Conservation (phyloP, 768 basidiomycete species). For the Lentinula sp. region DNA sequence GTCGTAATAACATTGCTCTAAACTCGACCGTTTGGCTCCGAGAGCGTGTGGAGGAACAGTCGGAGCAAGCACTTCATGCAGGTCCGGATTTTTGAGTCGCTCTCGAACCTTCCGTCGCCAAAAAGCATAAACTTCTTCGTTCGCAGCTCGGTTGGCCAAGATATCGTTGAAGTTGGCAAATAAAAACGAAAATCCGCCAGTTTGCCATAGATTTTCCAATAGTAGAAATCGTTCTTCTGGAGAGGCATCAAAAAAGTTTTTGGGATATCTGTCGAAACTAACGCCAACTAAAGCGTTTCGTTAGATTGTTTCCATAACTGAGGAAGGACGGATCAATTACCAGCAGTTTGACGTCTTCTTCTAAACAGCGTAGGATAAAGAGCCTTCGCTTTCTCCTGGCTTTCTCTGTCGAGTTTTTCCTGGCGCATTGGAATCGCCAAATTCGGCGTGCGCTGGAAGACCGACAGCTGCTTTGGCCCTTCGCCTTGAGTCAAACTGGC, state of each 20-base stretch:
- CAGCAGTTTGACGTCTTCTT: conserved; percentile 16
- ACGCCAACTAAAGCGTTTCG: conserved; percentile 7
- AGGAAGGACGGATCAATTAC: not conserved
- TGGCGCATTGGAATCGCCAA: conserved; percentile 17
- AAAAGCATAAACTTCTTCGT: conserved; percentile 18
- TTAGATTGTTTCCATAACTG: not conserved
- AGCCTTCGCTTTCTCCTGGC: conserved; percentile 13
- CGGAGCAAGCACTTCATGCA: conserved; percentile 20
- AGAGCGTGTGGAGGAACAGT: conserved; percentile 16
- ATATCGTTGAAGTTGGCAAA: conserved; percentile 14
- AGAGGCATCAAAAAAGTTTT: conserved; percentile 11
- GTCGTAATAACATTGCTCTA: conserved; percentile 17
- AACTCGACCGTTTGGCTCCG: conserved; percentile 16
- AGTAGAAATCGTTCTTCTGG: conserved; percentile 17
- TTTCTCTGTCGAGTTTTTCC: conserved; percentile 8
- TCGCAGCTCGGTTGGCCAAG: conserved; percentile 12
- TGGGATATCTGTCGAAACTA: conserved; percentile 8
- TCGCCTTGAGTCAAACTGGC: conserved; percentile 12
- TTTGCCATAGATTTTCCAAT: conserved; percentile 17
- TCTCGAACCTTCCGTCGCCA: conserved; percentile 18
- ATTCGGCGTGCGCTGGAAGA: conserved; percentile 22
- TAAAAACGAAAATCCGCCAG: conserved; percentile 17
- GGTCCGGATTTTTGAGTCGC: conserved; percentile 15
- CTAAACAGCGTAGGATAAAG: conserved; percentile 14
- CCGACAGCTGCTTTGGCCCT: conserved; percentile 10